A percentile compares a stretch with the other conserved stretches of the same genome.
These are phyloP conservation scores for Tarenaya hassleriana DNA, from an alignment of 345 rosid genomes.

Conservation along the genomic window DNA sequence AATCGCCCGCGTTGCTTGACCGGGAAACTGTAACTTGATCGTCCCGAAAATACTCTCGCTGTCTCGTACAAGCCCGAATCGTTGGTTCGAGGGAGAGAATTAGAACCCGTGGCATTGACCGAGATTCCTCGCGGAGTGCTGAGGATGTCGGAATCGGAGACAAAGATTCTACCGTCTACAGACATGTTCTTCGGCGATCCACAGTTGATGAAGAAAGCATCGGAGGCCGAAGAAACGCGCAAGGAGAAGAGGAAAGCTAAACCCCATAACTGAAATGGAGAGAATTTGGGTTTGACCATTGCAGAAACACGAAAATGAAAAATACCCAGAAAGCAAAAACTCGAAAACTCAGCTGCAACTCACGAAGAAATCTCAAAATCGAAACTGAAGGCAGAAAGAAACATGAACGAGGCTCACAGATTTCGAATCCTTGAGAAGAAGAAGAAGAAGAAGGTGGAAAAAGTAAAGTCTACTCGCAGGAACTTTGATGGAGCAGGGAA, in stretches of 20 bases:
- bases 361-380: not conserved
- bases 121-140: slow-evolving; percentile 24
- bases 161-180: slow-evolving; percentile 39
- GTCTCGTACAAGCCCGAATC: slow-evolving; percentile 45
- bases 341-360: not conserved
- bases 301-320: slow-evolving; percentile 20
- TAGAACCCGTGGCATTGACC: slow-evolving; percentile 24
- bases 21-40: slow-evolving; percentile 41
- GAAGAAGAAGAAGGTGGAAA: not conserved
- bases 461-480: slow-evolving; percentile 1
- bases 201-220: slow-evolving; percentile 54
- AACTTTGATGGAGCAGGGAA: not conserved
- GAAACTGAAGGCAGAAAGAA: not conserved
- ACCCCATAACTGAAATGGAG: slow-evolving; percentile 25
- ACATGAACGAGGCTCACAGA: slow-evolving; percentile 11
- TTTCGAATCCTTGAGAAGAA: not conserved
- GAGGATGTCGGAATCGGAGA: slow-evolving; percentile 33
- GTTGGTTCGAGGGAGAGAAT: slow-evolving; percentile 23
- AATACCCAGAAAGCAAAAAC: not conserved
- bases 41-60: slow-evolving; percentile 44
- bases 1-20: slow-evolving; percentile 51
- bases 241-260: slow-evolving; percentile 26
- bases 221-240: slow-evolving; percentile 39
- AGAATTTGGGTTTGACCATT: slow-evolving; percentile 29
- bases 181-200: slow-evolving; percentile 52